These are phyloP conservation scores for Xylaria scruposa DNA, from an alignment of 495 filamentous ascomycete genomes.

Conservation along the genomic window DNA sequence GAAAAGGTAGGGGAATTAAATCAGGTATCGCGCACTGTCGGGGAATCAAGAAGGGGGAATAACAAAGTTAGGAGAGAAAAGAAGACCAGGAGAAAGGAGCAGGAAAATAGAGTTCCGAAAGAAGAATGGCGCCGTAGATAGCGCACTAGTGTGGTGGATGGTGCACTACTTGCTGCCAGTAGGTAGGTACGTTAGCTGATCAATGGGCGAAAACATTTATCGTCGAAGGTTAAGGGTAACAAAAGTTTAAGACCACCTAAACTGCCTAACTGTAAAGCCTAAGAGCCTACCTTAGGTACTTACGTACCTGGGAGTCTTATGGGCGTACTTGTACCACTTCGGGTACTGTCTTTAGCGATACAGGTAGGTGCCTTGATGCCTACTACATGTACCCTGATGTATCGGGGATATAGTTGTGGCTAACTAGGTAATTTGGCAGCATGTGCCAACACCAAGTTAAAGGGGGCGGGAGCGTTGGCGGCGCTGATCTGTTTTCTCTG, in stretches of 20 bases:
- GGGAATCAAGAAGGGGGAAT: conserved; percentile 11
- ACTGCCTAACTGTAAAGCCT: neutral
- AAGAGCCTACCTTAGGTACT: neutral
- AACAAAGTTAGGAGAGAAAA: conserved; percentile 5
- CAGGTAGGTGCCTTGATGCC: neutral
- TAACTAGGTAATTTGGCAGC: conserved; percentile 4
- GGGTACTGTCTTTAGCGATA: too few relatives aligned
- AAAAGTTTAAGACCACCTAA: too few relatives aligned
- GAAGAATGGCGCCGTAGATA: conserved; percentile 24
- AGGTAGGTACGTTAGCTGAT: neutral
- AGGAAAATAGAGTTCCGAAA: conserved; percentile 24
- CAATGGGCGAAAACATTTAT: neutral
- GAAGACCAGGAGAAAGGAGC: conserved; percentile 19
- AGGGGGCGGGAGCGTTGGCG: conserved; percentile 10
- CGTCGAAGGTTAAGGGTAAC: neutral
- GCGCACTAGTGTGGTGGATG: neutral
- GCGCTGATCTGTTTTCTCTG: neutral
- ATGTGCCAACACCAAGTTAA: conserved; percentile 11
- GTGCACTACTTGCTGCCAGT: neutral
- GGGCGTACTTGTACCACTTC: too few relatives aligned
- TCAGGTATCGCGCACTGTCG: neutral
- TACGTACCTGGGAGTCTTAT: neutral
- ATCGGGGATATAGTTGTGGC: neutral
- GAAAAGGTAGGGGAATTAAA: neutral
- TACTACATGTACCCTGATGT: neutral